Percentiles rank a stretch among this genome's conserved stretches.
Evolutionary conservation across 2,329 filamentous ascomycete species (phyloP).

Genomic region (Aspergillus pseudoterreus): DNA sequence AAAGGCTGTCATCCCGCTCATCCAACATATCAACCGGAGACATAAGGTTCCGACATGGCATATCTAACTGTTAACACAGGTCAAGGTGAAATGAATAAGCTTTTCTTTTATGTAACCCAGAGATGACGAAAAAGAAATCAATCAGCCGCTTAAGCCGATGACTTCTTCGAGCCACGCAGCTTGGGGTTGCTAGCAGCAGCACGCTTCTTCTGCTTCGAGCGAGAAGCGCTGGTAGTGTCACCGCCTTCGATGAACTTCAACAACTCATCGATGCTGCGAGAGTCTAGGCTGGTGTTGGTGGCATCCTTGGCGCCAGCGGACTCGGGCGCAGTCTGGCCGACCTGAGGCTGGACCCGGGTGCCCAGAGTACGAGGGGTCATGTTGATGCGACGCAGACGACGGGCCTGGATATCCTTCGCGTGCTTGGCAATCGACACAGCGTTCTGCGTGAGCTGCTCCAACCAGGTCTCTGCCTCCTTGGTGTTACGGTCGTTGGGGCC

Average conservation of each 20-base stretch:
- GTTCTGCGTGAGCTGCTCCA: slow-evolving; percentile 92
- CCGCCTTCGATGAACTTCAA: slow-evolving; percentile 88
- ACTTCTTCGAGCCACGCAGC: slow-evolving; percentile 41
- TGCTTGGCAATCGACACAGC: slow-evolving; percentile 93
- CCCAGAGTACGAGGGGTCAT: slow-evolving; percentile 59
- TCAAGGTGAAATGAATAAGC: slow-evolving; percentile 15
- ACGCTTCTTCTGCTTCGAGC: slow-evolving; percentile 44
- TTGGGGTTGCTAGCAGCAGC: slow-evolving; percentile 41
- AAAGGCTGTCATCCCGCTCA: slow-evolving; percentile 25
- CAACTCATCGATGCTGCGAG: slow-evolving; percentile 86
- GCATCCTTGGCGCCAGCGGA: slow-evolving; percentile 34
- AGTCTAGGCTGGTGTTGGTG: slow-evolving; percentile 55
- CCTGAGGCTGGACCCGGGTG: slow-evolving; percentile 59
- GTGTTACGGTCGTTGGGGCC: slow-evolving; percentile 94
- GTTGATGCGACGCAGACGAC: slow-evolving; percentile 67
- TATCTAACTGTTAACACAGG: slow-evolving; percentile 26
- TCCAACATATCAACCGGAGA: slow-evolving; percentile 24
- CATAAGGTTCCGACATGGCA: slow-evolving; percentile 21
- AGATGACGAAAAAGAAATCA: slow-evolving; percentile 6
- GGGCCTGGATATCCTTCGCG: slow-evolving; percentile 77
- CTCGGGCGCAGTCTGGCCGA: slow-evolving; percentile 56
- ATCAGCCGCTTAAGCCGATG: slow-evolving; percentile 22
- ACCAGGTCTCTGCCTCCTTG: slow-evolving; percentile 94
- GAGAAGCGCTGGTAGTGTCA: slow-evolving; percentile 35
- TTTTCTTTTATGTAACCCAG: slow-evolving; percentile 4